phyloP scores from a whole-genome alignment of 345 rosid species.

The Arabis hirsuta region DNA sequence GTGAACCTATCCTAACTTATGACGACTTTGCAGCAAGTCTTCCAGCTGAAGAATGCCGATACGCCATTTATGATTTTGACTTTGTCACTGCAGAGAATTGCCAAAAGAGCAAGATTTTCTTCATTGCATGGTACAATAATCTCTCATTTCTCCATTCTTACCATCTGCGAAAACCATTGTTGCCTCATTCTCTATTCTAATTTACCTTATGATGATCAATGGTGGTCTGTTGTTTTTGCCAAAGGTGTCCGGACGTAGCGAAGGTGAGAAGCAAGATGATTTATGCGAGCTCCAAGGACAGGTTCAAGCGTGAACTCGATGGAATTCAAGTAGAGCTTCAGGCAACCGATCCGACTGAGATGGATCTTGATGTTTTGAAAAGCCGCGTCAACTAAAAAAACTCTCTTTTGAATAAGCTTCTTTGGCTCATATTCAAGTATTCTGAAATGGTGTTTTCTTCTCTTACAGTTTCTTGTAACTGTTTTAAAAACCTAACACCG shows the following conservation, averaged over 20 bases:
- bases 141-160: not conserved
- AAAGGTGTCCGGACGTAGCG: constrained; percentile 61
- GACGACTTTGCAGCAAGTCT: constrained; percentile 59
- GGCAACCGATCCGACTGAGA: constrained; percentile 68
- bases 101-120: constrained; percentile 65
- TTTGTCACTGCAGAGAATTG: constrained; percentile 58
- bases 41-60: constrained; percentile 56
- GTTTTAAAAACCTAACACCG: constrained; percentile 42
- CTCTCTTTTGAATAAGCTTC: constrained; percentile 34
- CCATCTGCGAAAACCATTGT: not conserved
- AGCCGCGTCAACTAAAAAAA: constrained; percentile 52
- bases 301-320: constrained; percentile 65
- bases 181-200: not conserved
- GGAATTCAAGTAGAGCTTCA: constrained; percentile 67
- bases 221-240: not conserved
- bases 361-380: constrained; percentile 65
- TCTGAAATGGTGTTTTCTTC: constrained; percentile 32
- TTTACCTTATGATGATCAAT: not conserved
- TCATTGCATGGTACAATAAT: constrained; percentile 55
- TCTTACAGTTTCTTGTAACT: constrained; percentile 43
- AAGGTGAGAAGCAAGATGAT: constrained; percentile 71
- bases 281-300: constrained; percentile 65
- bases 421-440: constrained; percentile 34
- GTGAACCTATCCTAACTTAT: constrained; percentile 55
- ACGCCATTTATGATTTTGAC: constrained; percentile 55